These are phyloP conservation scores for Apiotrichum gracile DNA, from an alignment of 1,284 basidiomycete species.

Conservation along the genomic window DNA sequence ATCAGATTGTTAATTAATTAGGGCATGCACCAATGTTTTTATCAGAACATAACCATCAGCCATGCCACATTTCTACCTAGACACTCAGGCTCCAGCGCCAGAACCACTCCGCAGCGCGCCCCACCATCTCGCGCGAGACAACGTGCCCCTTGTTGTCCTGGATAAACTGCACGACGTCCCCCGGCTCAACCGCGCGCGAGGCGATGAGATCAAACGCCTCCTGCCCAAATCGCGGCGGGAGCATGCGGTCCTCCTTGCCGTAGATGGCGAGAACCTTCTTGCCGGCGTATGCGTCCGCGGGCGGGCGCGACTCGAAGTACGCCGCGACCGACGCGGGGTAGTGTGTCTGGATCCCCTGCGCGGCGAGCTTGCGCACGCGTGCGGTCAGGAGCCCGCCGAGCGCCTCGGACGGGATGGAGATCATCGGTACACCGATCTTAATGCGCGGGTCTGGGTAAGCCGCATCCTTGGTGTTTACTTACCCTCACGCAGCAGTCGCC, in stretches of 20 bases:
- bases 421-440: constrained; percentile 62
- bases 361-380: constrained; percentile 56
- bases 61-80: neutral
- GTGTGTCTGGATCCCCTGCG: neutral
- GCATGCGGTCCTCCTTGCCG: constrained; percentile 47
- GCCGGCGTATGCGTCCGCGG: constrained; percentile 53
- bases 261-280: constrained; percentile 66
- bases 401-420: constrained; percentile 69
- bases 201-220: constrained; percentile 1
- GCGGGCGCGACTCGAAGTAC: constrained; percentile 54
- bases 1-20: too few species aligned
- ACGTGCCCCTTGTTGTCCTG: constrained; percentile 6
- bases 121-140: constrained; percentile 5
- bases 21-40: neutral
- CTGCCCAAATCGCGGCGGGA: constrained; percentile 27
- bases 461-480: neutral
- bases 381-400: constrained; percentile 53
- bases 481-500: constrained; percentile 14
- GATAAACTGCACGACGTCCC: neutral
- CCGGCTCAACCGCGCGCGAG: neutral
- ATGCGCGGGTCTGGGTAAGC: constrained; percentile 65
- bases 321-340: constrained; percentile 40
- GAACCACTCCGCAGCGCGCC: constrained; percentile 4
- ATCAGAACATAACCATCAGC: neutral
- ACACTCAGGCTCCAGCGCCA: constrained; percentile 1